Evolutionary conservation across 177 flowering plant genomes (phyloP).

Genomic region (Vitis hybrid): DNA sequence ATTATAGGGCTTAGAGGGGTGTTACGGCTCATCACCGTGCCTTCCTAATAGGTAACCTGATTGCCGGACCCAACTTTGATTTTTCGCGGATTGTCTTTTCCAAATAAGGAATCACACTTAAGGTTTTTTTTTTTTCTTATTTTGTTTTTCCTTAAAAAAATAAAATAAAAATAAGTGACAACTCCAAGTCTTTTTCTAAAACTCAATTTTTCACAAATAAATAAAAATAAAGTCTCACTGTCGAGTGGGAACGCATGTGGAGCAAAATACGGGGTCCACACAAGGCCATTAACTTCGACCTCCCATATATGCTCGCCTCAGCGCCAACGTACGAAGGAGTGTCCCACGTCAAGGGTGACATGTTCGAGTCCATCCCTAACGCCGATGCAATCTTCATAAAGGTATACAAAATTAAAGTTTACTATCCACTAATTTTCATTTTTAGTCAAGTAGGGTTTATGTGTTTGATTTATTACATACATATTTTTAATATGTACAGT

Average conservation of each 20-base stretch:
- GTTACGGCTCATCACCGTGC: too few species aligned
- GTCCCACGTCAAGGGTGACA: conserved; percentile 35
- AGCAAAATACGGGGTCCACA: too few species aligned
- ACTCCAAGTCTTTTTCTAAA: too few species aligned
- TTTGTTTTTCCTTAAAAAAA: too few species aligned
- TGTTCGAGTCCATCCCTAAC: conserved; percentile 37
- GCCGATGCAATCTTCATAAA: conserved; percentile 44
- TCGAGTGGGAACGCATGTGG: accelerated
- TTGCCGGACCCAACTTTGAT: accelerated
- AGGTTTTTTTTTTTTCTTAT: too few species aligned
- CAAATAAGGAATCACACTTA: too few species aligned
- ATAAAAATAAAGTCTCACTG: too few species aligned
- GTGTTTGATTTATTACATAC: too few species aligned
- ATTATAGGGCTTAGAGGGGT: too few species aligned
- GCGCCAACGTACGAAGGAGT: conserved; percentile 24
- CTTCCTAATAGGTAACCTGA: too few species aligned
- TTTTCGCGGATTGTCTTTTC: accelerated
- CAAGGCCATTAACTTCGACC: conserved; percentile 30
- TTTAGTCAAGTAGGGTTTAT: background rate
- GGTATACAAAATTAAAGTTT: conserved; percentile 17
- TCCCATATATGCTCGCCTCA: conserved; percentile 39
- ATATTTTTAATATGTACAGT: conserved; percentile 3
- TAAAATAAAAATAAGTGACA: too few species aligned
- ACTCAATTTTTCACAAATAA: too few species aligned
- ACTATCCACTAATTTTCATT: background rate